Evolutionary conservation across 345 rosid species (phyloP).

Genomic region (Clausena lansium): DNA sequence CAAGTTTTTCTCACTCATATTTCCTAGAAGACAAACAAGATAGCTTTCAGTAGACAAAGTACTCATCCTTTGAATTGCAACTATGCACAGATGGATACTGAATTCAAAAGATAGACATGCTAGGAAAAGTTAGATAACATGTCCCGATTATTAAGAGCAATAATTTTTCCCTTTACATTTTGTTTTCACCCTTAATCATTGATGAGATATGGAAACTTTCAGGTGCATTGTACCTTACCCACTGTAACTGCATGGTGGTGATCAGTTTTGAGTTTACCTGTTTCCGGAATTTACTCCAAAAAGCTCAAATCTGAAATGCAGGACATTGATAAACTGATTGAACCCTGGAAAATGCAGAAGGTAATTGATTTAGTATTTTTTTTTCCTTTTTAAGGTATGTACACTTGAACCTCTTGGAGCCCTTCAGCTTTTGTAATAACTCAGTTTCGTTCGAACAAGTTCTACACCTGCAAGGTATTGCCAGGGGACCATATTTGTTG

Average conservation of each 20-base stretch:
- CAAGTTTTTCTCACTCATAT: neutral
- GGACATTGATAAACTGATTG: neutral
- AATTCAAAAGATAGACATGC: neutral
- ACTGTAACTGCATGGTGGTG: no score
- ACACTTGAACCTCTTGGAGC: neutral
- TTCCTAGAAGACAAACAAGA: neutral
- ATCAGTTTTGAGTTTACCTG: neutral
- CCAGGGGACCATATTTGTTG: conserved; percentile 27
- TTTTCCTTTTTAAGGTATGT: neutral
- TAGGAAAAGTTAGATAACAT: neutral
- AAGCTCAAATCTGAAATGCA: neutral
- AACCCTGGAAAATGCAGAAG: neutral
- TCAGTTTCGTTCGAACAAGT: neutral
- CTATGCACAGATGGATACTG: neutral
- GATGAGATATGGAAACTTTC: neutral
- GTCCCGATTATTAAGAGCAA: neutral
- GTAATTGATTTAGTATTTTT: neutral
- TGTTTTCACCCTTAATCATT: neutral
- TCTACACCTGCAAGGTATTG: conserved; percentile 27
- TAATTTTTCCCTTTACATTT: neutral
- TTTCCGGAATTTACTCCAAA: neutral
- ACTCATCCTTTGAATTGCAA: neutral
- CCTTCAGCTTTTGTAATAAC: neutral
- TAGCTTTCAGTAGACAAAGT: neutral
- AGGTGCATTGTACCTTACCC: neutral